Conservation (phyloP, 495 filamentous ascomycete species). For the Podospora sp. region DNA sequence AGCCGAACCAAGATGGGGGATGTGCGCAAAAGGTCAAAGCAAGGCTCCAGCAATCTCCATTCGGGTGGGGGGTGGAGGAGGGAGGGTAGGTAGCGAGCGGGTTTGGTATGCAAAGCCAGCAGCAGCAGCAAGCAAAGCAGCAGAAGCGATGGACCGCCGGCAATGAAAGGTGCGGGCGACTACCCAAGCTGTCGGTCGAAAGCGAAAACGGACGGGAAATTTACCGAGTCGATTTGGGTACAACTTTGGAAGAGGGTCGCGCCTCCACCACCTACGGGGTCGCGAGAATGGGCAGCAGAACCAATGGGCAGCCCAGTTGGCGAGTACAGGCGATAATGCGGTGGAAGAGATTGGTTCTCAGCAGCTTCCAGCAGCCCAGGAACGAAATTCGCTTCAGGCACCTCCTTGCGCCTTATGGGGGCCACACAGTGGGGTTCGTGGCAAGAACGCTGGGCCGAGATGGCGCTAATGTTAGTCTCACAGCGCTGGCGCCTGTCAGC, state of each 20-base stretch:
- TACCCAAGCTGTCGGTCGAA: slow-evolving; percentile 4
- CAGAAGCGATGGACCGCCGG: not conserved
- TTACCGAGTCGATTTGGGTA: slow-evolving; percentile 11
- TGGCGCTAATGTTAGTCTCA: not conserved
- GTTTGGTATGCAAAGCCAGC: slow-evolving; percentile 3
- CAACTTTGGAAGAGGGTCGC: not conserved
- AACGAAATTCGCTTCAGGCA: not conserved
- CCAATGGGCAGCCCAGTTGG: slow-evolving; percentile 8
- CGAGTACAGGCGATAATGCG: slow-evolving; percentile 15
- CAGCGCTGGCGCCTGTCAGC: slow-evolving; percentile 15
- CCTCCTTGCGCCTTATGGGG: not conserved
- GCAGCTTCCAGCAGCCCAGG: slow-evolving; percentile 3
- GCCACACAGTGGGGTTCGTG: not conserved
- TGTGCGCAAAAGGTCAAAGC: not conserved
- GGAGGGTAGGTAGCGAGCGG: not conserved
- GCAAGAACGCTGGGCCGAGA: not conserved
- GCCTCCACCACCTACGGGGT: not conserved
- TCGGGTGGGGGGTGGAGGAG: slow-evolving; percentile 7
- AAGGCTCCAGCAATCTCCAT: slow-evolving; percentile 16
- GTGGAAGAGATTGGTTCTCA: slow-evolving; percentile 21
- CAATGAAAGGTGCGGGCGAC: not conserved
- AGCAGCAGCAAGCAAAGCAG: slow-evolving; percentile 6
- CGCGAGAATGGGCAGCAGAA: not conserved
- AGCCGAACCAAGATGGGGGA: not conserved
- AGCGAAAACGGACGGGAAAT: slow-evolving; percentile 11